Conservation (phyloP, 441 rosid species). For the Jatropha multifida region DNA sequence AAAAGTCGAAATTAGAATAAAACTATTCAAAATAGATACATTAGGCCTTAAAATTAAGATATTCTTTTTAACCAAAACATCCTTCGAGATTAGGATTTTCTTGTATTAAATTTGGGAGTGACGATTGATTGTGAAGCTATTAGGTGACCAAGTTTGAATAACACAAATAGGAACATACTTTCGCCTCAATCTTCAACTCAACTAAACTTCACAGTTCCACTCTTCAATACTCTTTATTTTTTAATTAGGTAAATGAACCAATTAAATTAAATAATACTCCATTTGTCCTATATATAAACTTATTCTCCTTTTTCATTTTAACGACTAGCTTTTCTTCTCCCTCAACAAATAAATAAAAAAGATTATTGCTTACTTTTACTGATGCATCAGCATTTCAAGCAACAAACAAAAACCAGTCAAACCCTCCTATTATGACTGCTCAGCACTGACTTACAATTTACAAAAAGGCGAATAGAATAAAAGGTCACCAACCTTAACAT, state of each 20-base stretch:
- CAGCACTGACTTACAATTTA: background rate
- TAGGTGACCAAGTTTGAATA: too few relatives aligned
- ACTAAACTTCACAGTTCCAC: background rate
- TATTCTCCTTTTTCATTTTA: too few relatives aligned
- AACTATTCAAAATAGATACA: too few relatives aligned
- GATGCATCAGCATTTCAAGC: background rate
- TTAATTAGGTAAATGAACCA: background rate
- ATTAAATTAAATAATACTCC: background rate
- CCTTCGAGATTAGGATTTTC: too few relatives aligned
- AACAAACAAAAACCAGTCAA: conserved; percentile 1
- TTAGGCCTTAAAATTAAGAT: too few relatives aligned
- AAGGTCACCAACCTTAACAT: background rate
- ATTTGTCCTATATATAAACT: background rate
- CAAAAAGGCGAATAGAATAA: background rate
- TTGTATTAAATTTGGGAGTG: too few relatives aligned
- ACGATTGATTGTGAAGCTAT: too few relatives aligned
- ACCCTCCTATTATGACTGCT: conserved; percentile 14
- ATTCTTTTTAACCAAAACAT: too few relatives aligned
- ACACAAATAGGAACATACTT: background rate
- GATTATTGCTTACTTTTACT: background rate
- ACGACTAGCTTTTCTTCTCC: too few relatives aligned
- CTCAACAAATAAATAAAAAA: too few relatives aligned
- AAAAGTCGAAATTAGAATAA: too few relatives aligned
- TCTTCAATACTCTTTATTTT: background rate
- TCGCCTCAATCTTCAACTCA: background rate